Evolutionary conservation across 805 yeast species (phyloP).

Genomic region (Saccharomycopsis sp.): DNA sequence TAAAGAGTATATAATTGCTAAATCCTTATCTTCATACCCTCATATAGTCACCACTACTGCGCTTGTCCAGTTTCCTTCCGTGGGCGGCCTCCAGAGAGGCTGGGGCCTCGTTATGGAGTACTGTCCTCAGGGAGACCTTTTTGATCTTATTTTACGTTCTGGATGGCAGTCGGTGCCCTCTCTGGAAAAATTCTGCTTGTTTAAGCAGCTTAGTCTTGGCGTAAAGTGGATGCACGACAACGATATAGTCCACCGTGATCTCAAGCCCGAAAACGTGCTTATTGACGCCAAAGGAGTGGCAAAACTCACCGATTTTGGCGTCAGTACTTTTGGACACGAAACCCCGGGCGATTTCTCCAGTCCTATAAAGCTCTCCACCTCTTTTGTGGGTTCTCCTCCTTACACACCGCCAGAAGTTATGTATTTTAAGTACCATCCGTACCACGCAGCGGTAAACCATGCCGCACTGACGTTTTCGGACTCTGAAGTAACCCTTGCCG

Average conservation of each 20-base stretch:
- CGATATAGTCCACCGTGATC: slow-evolving; percentile 66
- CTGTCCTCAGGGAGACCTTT: slow-evolving; percentile 58
- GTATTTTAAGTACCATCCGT: slow-evolving; percentile 34
- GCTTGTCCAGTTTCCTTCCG: slow-evolving; percentile 49
- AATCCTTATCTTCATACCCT: slow-evolving; percentile 41
- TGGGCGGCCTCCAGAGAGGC: slow-evolving; percentile 47
- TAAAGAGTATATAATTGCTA: slow-evolving; percentile 57
- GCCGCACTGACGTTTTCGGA: too few relatives aligned
- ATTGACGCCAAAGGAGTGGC: slow-evolving; percentile 54
- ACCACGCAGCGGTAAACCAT: slow-evolving; percentile 9
- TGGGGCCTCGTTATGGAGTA: slow-evolving; percentile 72
- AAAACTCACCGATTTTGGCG: slow-evolving; percentile 73
- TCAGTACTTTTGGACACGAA: slow-evolving; percentile 56
- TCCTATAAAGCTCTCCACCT: slow-evolving; percentile 30
- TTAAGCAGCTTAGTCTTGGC: slow-evolving; percentile 62
- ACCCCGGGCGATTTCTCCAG: slow-evolving; percentile 42
- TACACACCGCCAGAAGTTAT: slow-evolving; percentile 76
- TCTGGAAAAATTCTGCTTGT: slow-evolving; percentile 54
- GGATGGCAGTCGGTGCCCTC: slow-evolving; percentile 53
- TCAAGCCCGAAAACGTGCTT: slow-evolving; percentile 68
- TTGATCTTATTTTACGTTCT: slow-evolving; percentile 44
- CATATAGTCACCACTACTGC: slow-evolving; percentile 54
- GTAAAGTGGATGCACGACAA: slow-evolving; percentile 53
- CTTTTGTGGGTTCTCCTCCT: slow-evolving; percentile 71
- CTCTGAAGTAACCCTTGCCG: too few relatives aligned